A percentile compares a stretch with the other conserved stretches of the same genome.
Evolutionary conservation across 2,329 filamentous ascomycete species (phyloP).

Genomic region (Orbilia javanica): DNA sequence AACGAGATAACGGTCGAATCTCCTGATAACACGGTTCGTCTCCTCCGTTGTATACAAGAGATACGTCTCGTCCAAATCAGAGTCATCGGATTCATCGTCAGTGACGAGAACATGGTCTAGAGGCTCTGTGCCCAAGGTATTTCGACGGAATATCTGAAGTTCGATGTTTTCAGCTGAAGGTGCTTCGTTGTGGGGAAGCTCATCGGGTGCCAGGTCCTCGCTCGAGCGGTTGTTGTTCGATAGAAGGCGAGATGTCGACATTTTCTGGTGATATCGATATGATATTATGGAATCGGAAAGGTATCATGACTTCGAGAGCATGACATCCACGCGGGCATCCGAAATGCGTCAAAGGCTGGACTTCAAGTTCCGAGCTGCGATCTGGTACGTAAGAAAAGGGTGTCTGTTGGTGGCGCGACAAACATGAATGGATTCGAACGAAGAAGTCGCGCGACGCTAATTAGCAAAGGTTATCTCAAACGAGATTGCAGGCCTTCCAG

Average conservation of each 20-base stretch:
- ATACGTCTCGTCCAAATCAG: conserved; percentile 59
- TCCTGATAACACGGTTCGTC: conserved; percentile 77
- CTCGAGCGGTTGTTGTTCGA: conserved; percentile 33
- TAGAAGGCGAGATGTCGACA: conserved; percentile 56
- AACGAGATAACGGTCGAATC: conserved; percentile 82
- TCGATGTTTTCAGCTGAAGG: conserved; percentile 43
- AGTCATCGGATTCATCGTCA: conserved; percentile 53
- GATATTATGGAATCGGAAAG: conserved; percentile 26
- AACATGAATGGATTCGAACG: conserved; percentile 30
- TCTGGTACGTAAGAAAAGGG: conserved; percentile 26
- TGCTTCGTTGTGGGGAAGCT: conserved; percentile 17
- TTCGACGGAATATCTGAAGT: conserved; percentile 54
- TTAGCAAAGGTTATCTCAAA: conserved; percentile 6
- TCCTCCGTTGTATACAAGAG: conserved; percentile 75
- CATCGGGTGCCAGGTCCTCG: conserved; percentile 39
- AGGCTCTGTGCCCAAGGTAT: conserved; percentile 45
- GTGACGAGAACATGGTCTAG: conserved; percentile 41
- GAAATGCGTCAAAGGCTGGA: conserved; percentile 8
- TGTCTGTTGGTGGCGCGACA: conserved; percentile 38
- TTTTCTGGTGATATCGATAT: conserved; percentile 21
- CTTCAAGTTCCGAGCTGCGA: conserved; percentile 42
- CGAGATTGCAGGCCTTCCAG: conserved; percentile 12
- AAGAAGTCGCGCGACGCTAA: conserved; percentile 27
- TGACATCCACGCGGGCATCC: conserved; percentile 15
- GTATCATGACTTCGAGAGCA: conserved; percentile 53